Evolutionary conservation across 805 yeast species (phyloP).

Genomic region (Metschnikowia dekortorum): DNA sequence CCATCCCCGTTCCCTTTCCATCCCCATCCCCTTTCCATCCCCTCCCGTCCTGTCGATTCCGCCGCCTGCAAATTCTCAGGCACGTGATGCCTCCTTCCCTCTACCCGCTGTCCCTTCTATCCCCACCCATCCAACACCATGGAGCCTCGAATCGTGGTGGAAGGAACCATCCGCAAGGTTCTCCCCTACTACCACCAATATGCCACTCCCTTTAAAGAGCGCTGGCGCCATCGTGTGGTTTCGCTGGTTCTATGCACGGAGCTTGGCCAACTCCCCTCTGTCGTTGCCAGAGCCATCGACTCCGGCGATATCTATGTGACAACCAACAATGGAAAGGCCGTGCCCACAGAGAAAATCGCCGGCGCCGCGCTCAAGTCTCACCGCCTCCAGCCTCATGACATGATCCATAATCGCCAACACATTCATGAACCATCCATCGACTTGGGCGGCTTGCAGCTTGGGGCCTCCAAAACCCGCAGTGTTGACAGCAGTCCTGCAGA

Average conservation of each 20-base stretch:
- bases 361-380: conserved; percentile 3
- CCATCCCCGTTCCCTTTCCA: too few relatives aligned
- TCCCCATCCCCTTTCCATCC: too few relatives aligned
- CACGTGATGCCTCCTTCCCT: not conserved
- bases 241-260: conserved; percentile 29
- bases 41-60: too few relatives aligned
- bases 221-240: conserved; percentile 36
- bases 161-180: conserved; percentile 33
- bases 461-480: not conserved
- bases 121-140: not conserved
- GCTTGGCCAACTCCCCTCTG: conserved; percentile 27
- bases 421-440: conserved; percentile 40
- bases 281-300: conserved; percentile 23
- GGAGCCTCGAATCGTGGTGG: conserved; percentile 11
- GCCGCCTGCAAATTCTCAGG: too few relatives aligned
- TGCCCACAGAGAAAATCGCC: conserved; percentile 1
- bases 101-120: not conserved
- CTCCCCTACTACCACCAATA: conserved; percentile 30
- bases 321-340: conserved; percentile 11
- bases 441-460: conserved; percentile 19
- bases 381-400: conserved; percentile 21
- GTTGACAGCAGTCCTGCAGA: too few relatives aligned
- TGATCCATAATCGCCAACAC: conserved; percentile 31
- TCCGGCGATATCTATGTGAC: conserved; percentile 24
- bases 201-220: conserved; percentile 31